These are phyloP conservation scores for Colletotrichum orchidophilum DNA, from an alignment of 2,329 filamentous ascomycete genomes.

Conservation along the genomic window DNA sequence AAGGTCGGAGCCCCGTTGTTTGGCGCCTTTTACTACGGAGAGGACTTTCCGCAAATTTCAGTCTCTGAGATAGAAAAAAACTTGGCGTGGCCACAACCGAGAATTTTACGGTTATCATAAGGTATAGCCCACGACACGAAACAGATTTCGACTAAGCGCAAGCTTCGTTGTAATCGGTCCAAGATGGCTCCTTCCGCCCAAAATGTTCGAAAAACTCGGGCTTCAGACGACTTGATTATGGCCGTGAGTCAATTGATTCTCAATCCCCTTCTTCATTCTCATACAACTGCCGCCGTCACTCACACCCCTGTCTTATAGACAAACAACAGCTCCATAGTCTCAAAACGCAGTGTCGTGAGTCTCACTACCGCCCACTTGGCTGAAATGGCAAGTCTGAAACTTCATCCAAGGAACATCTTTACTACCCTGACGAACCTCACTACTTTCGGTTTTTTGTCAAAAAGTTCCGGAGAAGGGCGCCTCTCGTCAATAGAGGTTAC, in stretches of 20 bases:
- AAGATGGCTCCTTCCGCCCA: slow-evolving; percentile 10
- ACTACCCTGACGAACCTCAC: slow-evolving; percentile 79
- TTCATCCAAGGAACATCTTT: slow-evolving; percentile 63
- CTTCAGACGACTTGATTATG: slow-evolving; percentile 63
- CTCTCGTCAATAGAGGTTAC: slow-evolving; percentile 90
- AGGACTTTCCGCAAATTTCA: background rate
- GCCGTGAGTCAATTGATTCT: slow-evolving; percentile 51
- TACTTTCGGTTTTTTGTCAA: slow-evolving; percentile 90
- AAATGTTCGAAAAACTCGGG: slow-evolving; percentile 12
- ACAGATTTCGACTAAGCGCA: background rate
- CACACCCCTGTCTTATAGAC: slow-evolving; percentile 61
- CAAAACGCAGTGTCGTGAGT: slow-evolving; percentile 87
- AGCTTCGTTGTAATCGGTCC: background rate
- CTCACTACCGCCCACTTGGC: background rate
- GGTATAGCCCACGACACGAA: background rate
- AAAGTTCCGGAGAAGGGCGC: slow-evolving; percentile 84
- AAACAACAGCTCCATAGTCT: slow-evolving; percentile 91
- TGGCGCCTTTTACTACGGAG: background rate
- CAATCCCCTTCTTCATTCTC: background rate
- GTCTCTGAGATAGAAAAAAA: background rate
- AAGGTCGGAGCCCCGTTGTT: background rate
- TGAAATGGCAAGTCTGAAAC: background rate
- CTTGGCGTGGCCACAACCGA: background rate
- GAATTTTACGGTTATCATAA: background rate
- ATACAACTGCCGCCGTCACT: slow-evolving; percentile 1